phyloP scores from a whole-genome alignment of 495 filamentous ascomycete species.

The Emericellopsis terricola region DNA sequence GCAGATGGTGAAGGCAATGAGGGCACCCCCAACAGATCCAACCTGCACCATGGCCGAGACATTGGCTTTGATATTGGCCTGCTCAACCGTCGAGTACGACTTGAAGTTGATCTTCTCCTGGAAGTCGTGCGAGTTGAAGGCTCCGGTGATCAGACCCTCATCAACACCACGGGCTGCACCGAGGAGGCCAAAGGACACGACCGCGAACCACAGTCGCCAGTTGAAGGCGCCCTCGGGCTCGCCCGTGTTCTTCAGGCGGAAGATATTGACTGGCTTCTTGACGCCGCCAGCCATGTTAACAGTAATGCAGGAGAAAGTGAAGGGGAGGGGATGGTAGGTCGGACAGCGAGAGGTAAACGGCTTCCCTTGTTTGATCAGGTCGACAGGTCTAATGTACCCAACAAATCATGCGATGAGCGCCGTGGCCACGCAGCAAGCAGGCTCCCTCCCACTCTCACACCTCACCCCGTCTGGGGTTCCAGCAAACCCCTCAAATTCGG shows the following conservation, averaged over 20 bases:
- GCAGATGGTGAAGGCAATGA: constrained; percentile 47
- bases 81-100: constrained; percentile 29
- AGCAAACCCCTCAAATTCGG: too few relatives aligned
- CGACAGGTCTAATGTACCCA: too few relatives aligned
- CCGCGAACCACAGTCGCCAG: constrained; percentile 46
- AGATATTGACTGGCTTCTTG: constrained; percentile 51
- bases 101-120: constrained; percentile 38
- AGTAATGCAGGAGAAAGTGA: background rate
- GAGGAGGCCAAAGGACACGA: constrained; percentile 48
- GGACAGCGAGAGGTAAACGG: background rate
- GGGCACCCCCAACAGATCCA: constrained; percentile 44
- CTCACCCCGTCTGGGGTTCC: too few relatives aligned
- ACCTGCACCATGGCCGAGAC: constrained; percentile 59
- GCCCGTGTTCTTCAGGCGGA: constrained; percentile 32
- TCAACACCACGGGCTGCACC: constrained; percentile 57
- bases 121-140: constrained; percentile 46
- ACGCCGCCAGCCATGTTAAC: constrained; percentile 40
- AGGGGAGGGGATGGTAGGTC: background rate
- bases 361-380: too few relatives aligned
- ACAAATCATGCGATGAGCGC: too few relatives aligned
- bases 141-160: constrained; percentile 50
- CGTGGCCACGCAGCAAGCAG: too few relatives aligned
- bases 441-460: too few relatives aligned
- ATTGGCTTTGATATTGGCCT: constrained; percentile 46
- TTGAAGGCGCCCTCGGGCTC: constrained; percentile 44